Evolutionary conservation across 1,139 yeast species (phyloP), one percentile per base, ranked within the genome.

Genomic region (Scheffersomyces illinoinensis): DNA sequence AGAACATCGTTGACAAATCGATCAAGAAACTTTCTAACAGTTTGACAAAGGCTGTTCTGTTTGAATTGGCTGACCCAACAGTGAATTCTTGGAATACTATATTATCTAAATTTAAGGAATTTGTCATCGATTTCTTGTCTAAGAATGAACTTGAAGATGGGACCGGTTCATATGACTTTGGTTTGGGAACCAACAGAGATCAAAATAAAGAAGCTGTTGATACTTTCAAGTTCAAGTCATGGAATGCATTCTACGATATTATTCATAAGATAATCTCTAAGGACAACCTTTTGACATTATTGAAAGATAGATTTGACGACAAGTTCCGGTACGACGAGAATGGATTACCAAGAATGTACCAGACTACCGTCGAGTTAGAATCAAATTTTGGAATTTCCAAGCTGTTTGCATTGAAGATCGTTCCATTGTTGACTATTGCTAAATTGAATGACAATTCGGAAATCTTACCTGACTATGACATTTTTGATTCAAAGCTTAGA

Each of bases 311-410:
- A 61, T 95, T 95, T 75, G 98, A 93, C 67, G 91, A 88, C 60
- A 78, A 77, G 57, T 95, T 95, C 76, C 82, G 96, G 65, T 95
- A 90, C 71, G 97, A 93, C 72, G 87, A 84, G 54, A 84, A 88
- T 62, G 97, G 96, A 5, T 76, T 92, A 50, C 99, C 99, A 6
- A 83, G 86, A 56, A 81, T 93, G 54, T 95, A 97, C 89, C 88
- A 86, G 63, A 87, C 87, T 59, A 85, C 88, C 50, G 81, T 79
- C 52, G 97, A 93, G 67, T 84, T 95, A 58, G 97, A 93, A 61
- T 73, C 76, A 3, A 83, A 84, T 33, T 93, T 87, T 67, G 79
- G 80, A 59, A 72, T 76, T 20, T 87, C 97, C 2, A 87, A 86
- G 61, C 80, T 81, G 2, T 71, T 76, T 55, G 86, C 97, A 0